Evolutionary conservation across 2,329 filamentous ascomycete genomes (phyloP), one percentile per base, ranked within the genome.

Genomic region (Ploettnerulaceae sp.): DNA sequence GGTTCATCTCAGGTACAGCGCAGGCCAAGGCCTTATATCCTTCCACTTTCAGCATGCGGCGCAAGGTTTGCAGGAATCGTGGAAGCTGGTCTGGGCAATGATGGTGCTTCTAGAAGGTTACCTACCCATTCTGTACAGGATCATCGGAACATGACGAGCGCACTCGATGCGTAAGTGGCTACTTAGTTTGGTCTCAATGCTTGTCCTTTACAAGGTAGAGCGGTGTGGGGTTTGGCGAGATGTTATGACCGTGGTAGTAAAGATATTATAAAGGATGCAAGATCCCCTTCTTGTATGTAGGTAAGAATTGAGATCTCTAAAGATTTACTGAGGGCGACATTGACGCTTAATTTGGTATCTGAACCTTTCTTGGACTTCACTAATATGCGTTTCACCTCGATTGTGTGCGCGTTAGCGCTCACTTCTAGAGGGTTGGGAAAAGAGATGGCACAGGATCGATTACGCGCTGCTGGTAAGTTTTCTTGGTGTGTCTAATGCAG

Each of bases 381-480:
- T 25, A 46, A 14, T 1, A 46, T 46, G 43, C 43, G 34, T 38
- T 46, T 46, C 43, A 32, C 34, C n/a, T 39, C 43, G 9, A 5
- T 46, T 21, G 29, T 39, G 22, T 20, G 35, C 28, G 34, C 20
- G 22, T 34, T 46, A 26, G 34, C 43, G 24, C 25, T 46, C 12
- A 28, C 35, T 11, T 21, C 34, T 22, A 18, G 34, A 9, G 35
- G 21, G 7, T 32, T 21, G 17, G 34, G 32, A 24, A 37, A 24
- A 18, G 43, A 46, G 22, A 15, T 46, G 18, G 18, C 20, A 20
- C 38, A 46, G 22, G 43, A 46, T 34, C 20, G 21, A 15, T 26
- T 29, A 18, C 43, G 43, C 25, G 43, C 43, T 31, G 43, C 43
- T 46, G 43, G 43, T 46, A 46, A 24, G 43, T 33, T 5, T 26